Evolutionary conservation across 2,329 filamentous ascomycete species (phyloP), one percentile per base, ranked within the genome.

Genomic region (Colletotrichum euphorbiae): DNA sequence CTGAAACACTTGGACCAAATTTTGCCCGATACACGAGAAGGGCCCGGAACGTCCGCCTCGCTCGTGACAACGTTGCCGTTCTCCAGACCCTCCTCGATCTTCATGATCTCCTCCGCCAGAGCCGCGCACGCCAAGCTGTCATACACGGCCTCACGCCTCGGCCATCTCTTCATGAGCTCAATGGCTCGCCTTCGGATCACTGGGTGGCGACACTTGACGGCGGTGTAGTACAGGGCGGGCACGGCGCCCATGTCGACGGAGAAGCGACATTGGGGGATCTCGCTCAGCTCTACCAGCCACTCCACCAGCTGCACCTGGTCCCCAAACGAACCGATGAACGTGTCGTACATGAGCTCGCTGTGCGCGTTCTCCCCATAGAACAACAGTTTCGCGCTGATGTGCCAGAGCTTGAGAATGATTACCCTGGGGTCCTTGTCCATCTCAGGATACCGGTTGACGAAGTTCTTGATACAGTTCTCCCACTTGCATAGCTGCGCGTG

Each of bases 71-170:
- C 38, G 8, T 31, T 17, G 24, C 43, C 59, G 46, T 51, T 9
- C 48, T 51, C 60, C 33, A 54, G 15, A 3, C 60, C 60, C 33
- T 63, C 60, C 40, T 63, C 60, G 13, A 63, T 55, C 24, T 59
- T 50, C 42, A 42, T 42, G 13, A 63, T 28, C 36, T 57, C 46
- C 50, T 45, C 28, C 31, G 52, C 60, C 24, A 57, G 15, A 12
- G 31, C 60, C 40, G 60, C 52, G 17, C 50, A 46, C 60, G 38
- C 33, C 19, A 38, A 28, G 3, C 60, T 63, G 3, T 63, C 51
- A 2, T 38, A 63, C 3, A 51, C 40, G 5, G 50, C 60, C 60
- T 63, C 60, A 17, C 60, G 31, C 6, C 60, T 21, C 13, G 60
- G 60, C 19, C 33, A 63, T 51, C 19, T 19, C 21, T 38, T 28